phyloP scores from a whole-genome alignment of 257 asterid species.

The Handroanthus guayacan region DNA sequence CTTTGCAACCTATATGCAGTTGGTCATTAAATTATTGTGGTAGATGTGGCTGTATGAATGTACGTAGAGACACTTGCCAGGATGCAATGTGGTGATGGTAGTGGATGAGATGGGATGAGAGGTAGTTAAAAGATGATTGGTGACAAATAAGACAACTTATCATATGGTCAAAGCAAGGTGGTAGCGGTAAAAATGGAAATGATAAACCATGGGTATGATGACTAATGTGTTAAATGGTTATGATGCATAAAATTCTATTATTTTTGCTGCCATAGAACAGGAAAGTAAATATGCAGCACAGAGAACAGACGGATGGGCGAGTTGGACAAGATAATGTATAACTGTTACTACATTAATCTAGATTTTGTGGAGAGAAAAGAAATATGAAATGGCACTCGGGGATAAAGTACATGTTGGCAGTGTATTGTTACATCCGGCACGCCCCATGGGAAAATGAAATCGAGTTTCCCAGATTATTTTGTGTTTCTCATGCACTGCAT shows the following conservation, averaged over 20 bases:
- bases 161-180: too few species aligned
- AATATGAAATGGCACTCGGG: not conserved
- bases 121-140: not conserved
- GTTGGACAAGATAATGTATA: too few species aligned
- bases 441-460: too few species aligned
- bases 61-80: not conserved
- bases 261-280: not conserved
- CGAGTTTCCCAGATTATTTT: not conserved
- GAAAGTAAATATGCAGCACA: not conserved
- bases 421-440: not conserved
- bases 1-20: not conserved
- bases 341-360: not conserved
- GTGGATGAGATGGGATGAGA: not conserved
- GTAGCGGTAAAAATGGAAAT: slow-evolving; percentile 1
- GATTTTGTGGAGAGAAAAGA: not conserved
- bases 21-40: not conserved
- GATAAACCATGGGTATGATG: slow-evolving; percentile 5
- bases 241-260: not conserved
- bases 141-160: not conserved
- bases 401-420: not conserved
- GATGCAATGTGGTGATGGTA: not conserved
- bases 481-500: slow-evolving; percentile 6
- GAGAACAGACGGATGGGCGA: not conserved
- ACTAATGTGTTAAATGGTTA: not conserved
- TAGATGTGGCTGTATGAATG: not conserved